These are phyloP conservation scores for Omphalotus guepiniiformis DNA, from an alignment of 768 basidiomycete species.

Conservation along the genomic window DNA sequence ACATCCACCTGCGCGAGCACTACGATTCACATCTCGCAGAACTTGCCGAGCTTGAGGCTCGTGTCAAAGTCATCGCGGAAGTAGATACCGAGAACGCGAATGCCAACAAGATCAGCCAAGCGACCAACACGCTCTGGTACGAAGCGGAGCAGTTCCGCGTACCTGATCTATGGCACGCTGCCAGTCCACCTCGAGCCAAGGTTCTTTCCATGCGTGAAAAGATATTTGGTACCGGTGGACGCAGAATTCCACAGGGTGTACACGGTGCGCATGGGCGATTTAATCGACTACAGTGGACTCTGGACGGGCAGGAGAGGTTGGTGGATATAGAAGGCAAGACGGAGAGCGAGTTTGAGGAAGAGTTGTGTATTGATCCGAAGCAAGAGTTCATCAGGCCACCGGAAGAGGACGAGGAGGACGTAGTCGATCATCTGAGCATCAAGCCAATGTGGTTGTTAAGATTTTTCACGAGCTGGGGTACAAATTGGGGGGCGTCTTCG, in stretches of 20 bases:
- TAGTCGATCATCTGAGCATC: conserved; percentile 53
- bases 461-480: conserved; percentile 77
- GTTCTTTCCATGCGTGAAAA: conserved; percentile 62
- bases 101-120: conserved; percentile 53
- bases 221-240: conserved; percentile 60
- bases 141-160: conserved; percentile 67
- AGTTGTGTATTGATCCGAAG: conserved; percentile 35
- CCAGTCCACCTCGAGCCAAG: conserved; percentile 54
- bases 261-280: conserved; percentile 57
- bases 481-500: conserved; percentile 49
- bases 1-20: conserved; percentile 52
- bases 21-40: conserved; percentile 48
- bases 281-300: conserved; percentile 65
- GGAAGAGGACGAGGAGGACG: conserved; percentile 48
- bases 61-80: conserved; percentile 43
- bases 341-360: conserved; percentile 75
- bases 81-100: conserved; percentile 47
- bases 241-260: conserved; percentile 43
- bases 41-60: conserved; percentile 42
- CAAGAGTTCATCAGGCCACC: conserved; percentile 20
- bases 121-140: conserved; percentile 65
- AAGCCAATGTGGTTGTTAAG: conserved; percentile 74
- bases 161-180: conserved; percentile 63
- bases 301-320: conserved; percentile 56
- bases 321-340: conserved; percentile 70